phyloP scores from a whole-genome alignment of 1,284 basidiomycete genomes.

The Tilletiopsis washingtonensis region DNA sequence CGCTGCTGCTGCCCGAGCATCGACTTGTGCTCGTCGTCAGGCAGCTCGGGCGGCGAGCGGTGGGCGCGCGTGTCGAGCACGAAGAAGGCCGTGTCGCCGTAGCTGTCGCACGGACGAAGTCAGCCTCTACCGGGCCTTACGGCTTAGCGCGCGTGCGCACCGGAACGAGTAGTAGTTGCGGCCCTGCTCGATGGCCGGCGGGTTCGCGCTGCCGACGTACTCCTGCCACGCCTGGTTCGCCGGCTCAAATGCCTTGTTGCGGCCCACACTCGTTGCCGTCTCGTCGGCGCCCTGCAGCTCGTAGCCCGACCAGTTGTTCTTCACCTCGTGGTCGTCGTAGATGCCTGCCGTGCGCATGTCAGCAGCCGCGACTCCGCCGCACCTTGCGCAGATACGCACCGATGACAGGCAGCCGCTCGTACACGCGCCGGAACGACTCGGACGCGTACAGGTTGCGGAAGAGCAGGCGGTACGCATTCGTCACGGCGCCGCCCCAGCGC shows the following conservation, averaged over 20 bases:
- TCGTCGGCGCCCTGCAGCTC: background rate
- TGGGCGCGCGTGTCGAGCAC: conserved; percentile 68
- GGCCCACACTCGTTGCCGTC: background rate
- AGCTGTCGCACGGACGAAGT: too few species aligned
- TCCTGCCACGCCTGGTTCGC: conserved; percentile 61
- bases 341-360: too few species aligned
- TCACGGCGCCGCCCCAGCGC: conserved; percentile 29
- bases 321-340: conserved; percentile 45
- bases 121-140: too few species aligned
- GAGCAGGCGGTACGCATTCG: conserved; percentile 34
- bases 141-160: too few species aligned
- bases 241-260: conserved; percentile 50
- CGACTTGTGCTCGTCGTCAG: conserved; percentile 53
- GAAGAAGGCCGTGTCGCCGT: conserved; percentile 68
- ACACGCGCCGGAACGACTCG: conserved; percentile 38
- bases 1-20: conserved; percentile 70
- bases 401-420: conserved; percentile 37
- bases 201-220: conserved; percentile 64
- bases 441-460: conserved; percentile 45
- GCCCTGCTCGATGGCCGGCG: conserved; percentile 52
- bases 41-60: conserved; percentile 51
- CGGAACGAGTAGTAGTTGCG: conserved; percentile 57
- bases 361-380: too few species aligned
- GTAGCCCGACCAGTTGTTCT: conserved; percentile 42
- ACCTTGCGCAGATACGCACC: too few species aligned